Base-by-base conservation (phyloP, 495 filamentous ascomycete genomes). In the Neurospora sp. region DNA sequence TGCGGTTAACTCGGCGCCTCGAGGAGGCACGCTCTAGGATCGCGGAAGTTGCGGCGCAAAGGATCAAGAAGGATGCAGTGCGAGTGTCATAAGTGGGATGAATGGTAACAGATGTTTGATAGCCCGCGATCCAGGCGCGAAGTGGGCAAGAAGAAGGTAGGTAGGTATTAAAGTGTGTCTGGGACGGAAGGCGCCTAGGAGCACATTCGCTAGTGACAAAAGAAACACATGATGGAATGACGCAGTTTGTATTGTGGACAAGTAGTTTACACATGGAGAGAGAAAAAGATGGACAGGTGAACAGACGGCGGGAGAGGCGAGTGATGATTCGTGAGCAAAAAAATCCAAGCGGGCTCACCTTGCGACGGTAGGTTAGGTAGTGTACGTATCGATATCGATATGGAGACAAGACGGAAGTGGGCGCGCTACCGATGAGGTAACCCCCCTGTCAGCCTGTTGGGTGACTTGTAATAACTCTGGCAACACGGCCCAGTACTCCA, bases 1-100 rank as follows among this genome's bases (percentile, higher is more conserved):
- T 61, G 22, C 78, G 75, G 83, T 83, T 83, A 84, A 86, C 78
- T 46, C 59, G 71, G 71, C 70, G 71, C 74, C 41, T 41, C 70
- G 68, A 35, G 22, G 71, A 74, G 73, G 71, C 70, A 74, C 59
- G 69, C 22, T 61, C 53, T 35, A 18, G 37, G 59, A 6, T 27
- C 12, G 48, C 42, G 16, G 39, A 39, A 39, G 44, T 65, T 22
- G 46, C n/a, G 46, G 46, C 46, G 46, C 20, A 53, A 53, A 14
- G 20, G 46, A 20, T 53, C 53, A 61, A 35, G 39, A 38, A 72
- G 27, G 27, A 27, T 27, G 27, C 27, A 27, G 27, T 27, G 27
- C 27, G 27, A 27, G 27, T 27, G 27, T 59, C 12, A 8, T 14
- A 59, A 16, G 5, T 59, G 48, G 22, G 53, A 27, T 59, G 48